Evolutionary conservation across 352 stramenopile genomes (phyloP).

Genomic region (Phytophthora sojae): DNA sequence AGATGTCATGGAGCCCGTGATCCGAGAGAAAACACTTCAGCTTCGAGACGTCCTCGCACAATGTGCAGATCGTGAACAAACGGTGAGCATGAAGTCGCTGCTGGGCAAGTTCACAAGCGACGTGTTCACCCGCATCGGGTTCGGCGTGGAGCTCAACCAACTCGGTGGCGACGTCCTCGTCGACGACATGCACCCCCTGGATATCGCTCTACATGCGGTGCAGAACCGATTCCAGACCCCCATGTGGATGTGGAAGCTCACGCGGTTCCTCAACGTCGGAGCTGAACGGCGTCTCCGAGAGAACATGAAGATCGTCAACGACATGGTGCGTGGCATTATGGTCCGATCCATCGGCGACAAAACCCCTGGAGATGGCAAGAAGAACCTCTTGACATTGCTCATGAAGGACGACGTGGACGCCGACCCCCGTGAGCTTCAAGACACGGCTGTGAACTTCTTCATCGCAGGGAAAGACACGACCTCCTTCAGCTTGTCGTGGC

Average conservation of each 20-base stretch:
- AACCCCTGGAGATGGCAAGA: neutral
- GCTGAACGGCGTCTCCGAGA: conserved; percentile 26
- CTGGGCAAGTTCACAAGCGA: conserved; percentile 69
- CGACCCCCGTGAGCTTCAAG: conserved; percentile 42
- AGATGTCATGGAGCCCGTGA: conserved; percentile 32
- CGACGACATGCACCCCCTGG: conserved; percentile 28
- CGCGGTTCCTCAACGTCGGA: conserved; percentile 37
- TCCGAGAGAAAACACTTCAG: conserved; percentile 33
- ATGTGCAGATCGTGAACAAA: conserved; percentile 1
- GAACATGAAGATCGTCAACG: conserved; percentile 41
- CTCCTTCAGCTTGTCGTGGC: conserved; percentile 56
- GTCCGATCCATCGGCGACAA: conserved; percentile 37
- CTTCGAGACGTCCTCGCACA: conserved; percentile 34
- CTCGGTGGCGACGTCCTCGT: conserved; percentile 28
- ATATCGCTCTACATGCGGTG: conserved; percentile 50
- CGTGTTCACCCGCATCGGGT: conserved; percentile 71
- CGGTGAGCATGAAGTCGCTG: conserved; percentile 42
- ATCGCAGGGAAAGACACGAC: conserved; percentile 65
- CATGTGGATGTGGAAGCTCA: conserved; percentile 48
- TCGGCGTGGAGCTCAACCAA: conserved; percentile 60
- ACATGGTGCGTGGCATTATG: conserved; percentile 49
- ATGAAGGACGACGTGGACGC: conserved; percentile 37
- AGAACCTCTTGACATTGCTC: conserved; percentile 45
- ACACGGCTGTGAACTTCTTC: conserved; percentile 69
- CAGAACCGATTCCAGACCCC: conserved; percentile 50